Evolutionary conservation across 495 filamentous ascomycete genomes (phyloP), one percentile per base, ranked within the genome.

Genomic region (Penicillium arizonense): DNA sequence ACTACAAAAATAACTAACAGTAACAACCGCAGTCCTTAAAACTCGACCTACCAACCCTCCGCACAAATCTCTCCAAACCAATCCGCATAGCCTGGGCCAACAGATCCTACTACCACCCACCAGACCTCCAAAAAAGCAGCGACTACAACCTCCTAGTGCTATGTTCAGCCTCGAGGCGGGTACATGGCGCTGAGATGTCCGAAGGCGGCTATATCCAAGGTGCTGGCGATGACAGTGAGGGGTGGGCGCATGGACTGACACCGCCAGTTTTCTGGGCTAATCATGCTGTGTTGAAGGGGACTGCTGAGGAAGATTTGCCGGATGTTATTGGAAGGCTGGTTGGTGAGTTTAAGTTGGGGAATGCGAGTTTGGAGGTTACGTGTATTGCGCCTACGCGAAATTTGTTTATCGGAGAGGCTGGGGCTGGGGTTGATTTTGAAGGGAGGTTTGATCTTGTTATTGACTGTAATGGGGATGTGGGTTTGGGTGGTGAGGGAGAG

Each of bases 171-270:
- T 96, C 91, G 0, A 77, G 83, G 33, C 77, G 86, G 10, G 81
- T 89, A 0, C 71, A 68, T 12, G 85, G 84, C 5, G 80, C 79
- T 0, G 88, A 90, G 61, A 77, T 84, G 47, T 83, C 82, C 26
- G 81, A 82, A 55, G 83, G 82, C 4, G 88, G 86, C 23, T 98
- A 98, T 63, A 89, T 98, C 55, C 94, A 97, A 68, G 94, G 94
- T 21, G 91, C 92, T 11, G 93, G 87, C 5, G 93, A 97, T 70
- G 93, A 97, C 62, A 89, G 85, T 16, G 93, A 97, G 71, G 86
- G 84, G 35, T 98, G 94, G 94, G 85, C 90, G 33, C 70, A 80
- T 36, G 87, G 88, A 1, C 71, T 97, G 10, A 93, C 87, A 8
- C 81, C 93, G 9, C 69, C 67, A 2, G 54, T 91, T 3, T 97